Base-by-base conservation (phyloP, 345 rosid genomes). In the Erucastrum elatum region DNA sequence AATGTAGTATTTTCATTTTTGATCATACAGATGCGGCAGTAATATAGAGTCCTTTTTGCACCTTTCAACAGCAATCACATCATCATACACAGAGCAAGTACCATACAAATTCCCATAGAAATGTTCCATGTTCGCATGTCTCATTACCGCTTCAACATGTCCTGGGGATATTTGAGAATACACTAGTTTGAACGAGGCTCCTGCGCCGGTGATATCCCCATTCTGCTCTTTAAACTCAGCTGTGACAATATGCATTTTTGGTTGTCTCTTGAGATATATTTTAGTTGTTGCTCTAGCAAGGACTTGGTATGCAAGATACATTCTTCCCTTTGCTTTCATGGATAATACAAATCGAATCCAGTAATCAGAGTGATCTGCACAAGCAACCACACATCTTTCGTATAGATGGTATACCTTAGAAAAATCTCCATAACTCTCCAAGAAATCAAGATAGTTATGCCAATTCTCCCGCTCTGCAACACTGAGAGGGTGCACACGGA, bases 41-140 rank as follows among this genome's bases (percentile, higher is more conserved):
- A 87, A 74, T 82, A 85, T 88, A 8, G 97, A 91, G 76, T 88
- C 87, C 68, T 93, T 97, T 88, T 91, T 93, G 31, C 92, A 97
- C 84, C 89, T 96, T 75, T 96, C 98, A 83, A 91, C 87, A 73
- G 99, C 88, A 79, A 89, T 93, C 39, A 95, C 89, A 77, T 93
- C 96, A 69, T 96, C 98, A 73, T 91, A 96, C 72, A 91, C 74
- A 8, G 90, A 86, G 76, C 84, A 87, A 13, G 95, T 90, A 75
- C 85, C 91, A 68, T 93, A 92, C 71, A 88, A 85, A 65, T 89
- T 89, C 6, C 94, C 97, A 95, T 85, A 84, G 84, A 97, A 85
- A 13, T 12, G 79, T 82, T 96, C 98, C 99, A 96, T 91, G 84
- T 93, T 90, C 3, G 97, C 98, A 80, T 96, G 99, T 84, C 90